Conservation (phyloP, 1,139 yeast species). For the Debaryomyces psychrophilus region DNA sequence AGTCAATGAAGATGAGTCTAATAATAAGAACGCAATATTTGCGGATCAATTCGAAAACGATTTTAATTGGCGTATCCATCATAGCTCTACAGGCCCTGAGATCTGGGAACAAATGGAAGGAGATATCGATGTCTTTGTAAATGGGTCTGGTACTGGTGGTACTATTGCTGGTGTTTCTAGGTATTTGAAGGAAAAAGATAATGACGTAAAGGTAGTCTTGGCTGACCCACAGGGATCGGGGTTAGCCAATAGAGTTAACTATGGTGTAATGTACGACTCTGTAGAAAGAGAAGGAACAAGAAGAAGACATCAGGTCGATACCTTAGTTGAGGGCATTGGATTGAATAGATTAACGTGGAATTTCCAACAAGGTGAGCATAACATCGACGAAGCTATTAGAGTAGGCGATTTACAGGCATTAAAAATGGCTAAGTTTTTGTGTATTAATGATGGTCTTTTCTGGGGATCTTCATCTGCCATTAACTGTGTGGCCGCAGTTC, state of each 20-base stretch:
- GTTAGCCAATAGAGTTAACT: constrained; percentile 77
- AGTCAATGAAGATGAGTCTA: constrained; percentile 47
- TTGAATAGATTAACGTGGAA: constrained; percentile 83
- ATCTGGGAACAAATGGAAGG: constrained; percentile 69
- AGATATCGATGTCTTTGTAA: constrained; percentile 71
- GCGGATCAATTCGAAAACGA: constrained; percentile 97
- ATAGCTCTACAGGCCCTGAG: constrained; percentile 86
- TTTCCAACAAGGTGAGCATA: constrained; percentile 68
- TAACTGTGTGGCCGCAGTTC: constrained; percentile 87
- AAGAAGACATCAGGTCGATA: constrained; percentile 94
- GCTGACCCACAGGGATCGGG: constrained; percentile 99
- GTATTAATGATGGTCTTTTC: constrained; percentile 84
- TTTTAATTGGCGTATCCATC: constrained; percentile 86
- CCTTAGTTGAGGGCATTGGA: constrained; percentile 92
- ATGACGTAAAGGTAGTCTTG: constrained; percentile 51
- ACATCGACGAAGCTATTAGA: constrained; percentile 76
- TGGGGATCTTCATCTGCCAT: constrained; percentile 92
- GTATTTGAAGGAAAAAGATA: constrained; percentile 59
- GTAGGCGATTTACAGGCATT: constrained; percentile 82
- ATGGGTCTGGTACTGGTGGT: constrained; percentile 77
- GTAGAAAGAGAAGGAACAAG: constrained; percentile 93
- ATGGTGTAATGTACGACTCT: constrained; percentile 89
- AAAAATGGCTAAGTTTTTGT: constrained; percentile 82
- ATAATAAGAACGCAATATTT: constrained; percentile 63
- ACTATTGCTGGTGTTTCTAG: constrained; percentile 88